Evolutionary conservation across 2,329 filamentous ascomycete genomes (phyloP).

Genomic region (Iodosphaeria phyllophila): DNA sequence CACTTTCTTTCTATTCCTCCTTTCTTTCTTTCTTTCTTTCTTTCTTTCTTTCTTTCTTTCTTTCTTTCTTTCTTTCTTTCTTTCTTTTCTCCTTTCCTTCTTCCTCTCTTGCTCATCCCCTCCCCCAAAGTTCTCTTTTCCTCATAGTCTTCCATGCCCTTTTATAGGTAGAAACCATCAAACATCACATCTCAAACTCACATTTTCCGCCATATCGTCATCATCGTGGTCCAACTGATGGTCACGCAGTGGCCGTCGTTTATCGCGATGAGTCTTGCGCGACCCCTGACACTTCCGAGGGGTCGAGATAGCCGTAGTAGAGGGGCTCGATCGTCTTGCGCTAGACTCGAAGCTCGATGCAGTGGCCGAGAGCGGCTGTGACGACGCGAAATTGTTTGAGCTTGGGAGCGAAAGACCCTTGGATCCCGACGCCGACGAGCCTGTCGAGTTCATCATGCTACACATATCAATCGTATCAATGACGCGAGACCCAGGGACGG

Average conservation of each 20-base stretch:
- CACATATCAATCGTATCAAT: no score
- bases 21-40: not conserved
- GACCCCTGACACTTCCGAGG: slow-evolving; percentile 59
- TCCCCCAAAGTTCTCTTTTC: slow-evolving; percentile 1
- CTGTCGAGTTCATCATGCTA: no score
- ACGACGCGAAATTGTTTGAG: slow-evolving; percentile 20
- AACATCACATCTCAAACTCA: no score
- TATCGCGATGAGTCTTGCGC: slow-evolving; percentile 70
- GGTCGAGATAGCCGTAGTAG: slow-evolving; percentile 17
- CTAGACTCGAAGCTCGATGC: slow-evolving; percentile 26
- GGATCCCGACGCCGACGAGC: no score
- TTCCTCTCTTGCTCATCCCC: not conserved
- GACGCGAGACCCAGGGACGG: no score
- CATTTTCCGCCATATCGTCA: slow-evolving; percentile 65
- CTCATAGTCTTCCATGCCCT: not conserved
- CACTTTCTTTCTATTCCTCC: no score
- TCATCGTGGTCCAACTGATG: slow-evolving; percentile 56
- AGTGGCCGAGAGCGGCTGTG: slow-evolving; percentile 21
- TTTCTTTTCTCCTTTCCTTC: not conserved
- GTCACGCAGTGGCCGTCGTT: slow-evolving; percentile 43
- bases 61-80: not conserved
- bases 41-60: not conserved
- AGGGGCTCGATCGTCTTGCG: slow-evolving; percentile 23
- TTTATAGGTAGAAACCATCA: no score
- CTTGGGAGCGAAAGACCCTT: no score